Evolutionary conservation across 257 asterid species (phyloP), one percentile per base, ranked within the genome.

Genomic region (Orobanche coerulescens): DNA sequence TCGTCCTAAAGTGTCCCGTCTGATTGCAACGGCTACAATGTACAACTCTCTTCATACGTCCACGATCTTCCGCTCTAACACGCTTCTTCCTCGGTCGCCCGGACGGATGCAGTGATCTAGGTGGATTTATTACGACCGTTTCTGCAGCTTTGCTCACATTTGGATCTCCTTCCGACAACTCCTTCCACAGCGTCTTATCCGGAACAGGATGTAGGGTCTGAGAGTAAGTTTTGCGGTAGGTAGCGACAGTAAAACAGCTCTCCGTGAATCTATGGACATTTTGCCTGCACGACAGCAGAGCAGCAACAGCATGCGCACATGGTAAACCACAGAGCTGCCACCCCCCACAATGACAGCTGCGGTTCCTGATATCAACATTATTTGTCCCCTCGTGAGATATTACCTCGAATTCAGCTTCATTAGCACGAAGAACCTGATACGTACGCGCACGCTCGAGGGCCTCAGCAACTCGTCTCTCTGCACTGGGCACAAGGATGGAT

Each of bases 271-370:
- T 70, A 48, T 92, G 95, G 44, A 88, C 95, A 31, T 92, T 88
- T 71, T 86, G 96, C 69, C 95, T 68, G 81, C 96, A 92, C 0
- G 95, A 88, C 18, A 88, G 87, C 5, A 92, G 76, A 8, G 98
- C 98, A 25, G 98, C 94, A n/a, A 88, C 95, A 0, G 98, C 96
- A 20, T 92, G 98, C 8, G 98, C 96, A 31, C 98, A 92, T 16
- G 98, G 97, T n/a, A 92, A 64, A 42, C 98, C 98, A 2, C 79
- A 84, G 13, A 88, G 77, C 78, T 92, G 95, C 98, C 98, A 92
- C 20, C 95, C 97, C 50, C 92, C 75, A 49, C 98, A 92, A 16
- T 67, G 80, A 36, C 98, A 92, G 64, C 84, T 77, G 0, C 96
- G 82, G 37, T 74, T 86, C 48, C 95, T 63, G 0, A 92, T 86